Percentiles rank a stretch among this genome's conserved stretches.
These are phyloP conservation scores for Hirschfeldia incana DNA, from an alignment of 345 rosid species.

Conservation along the genomic window DNA sequence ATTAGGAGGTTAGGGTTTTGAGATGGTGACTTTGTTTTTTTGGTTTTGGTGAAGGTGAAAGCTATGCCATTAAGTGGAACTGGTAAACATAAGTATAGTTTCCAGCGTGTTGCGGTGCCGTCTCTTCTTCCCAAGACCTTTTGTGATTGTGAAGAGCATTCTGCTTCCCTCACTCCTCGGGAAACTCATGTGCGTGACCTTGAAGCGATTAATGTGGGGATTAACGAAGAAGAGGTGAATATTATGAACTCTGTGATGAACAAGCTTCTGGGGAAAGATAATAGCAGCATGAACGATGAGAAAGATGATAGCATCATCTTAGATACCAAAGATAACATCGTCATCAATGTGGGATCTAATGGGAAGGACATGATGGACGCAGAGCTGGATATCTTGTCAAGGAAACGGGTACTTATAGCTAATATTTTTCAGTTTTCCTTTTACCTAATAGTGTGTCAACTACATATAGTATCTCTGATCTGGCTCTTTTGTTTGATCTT, in stretches of 20 bases:
- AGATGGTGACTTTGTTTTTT: not conserved
- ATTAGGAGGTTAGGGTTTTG: not conserved
- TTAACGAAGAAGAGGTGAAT: constrained; percentile 59
- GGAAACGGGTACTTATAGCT: constrained; percentile 45
- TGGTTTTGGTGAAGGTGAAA: constrained; percentile 53
- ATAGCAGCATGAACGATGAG: constrained; percentile 52
- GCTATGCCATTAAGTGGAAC: constrained; percentile 70
- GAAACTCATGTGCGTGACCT: constrained; percentile 33
- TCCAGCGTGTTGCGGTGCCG: constrained; percentile 60
- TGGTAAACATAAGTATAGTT: constrained; percentile 90
- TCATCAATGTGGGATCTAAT: constrained; percentile 51
- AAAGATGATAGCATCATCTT: constrained; percentile 40
- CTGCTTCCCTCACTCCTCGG: constrained; percentile 33
- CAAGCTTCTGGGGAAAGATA: constrained; percentile 57
- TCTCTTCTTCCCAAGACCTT: constrained; percentile 63
- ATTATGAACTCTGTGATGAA: constrained; percentile 78
- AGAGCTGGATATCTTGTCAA: constrained; percentile 28
- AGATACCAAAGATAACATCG: not conserved
- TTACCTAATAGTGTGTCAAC: not conserved
- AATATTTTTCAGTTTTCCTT: constrained; percentile 43
- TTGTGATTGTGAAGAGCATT: constrained; percentile 92
- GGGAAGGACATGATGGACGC: constrained; percentile 27
- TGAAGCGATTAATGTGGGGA: constrained; percentile 42
- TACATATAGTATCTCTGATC: not conserved
- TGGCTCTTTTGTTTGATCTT: constrained; percentile 21